Conservation (phyloP, 768 basidiomycete genomes). For the Postia placenta region DNA sequence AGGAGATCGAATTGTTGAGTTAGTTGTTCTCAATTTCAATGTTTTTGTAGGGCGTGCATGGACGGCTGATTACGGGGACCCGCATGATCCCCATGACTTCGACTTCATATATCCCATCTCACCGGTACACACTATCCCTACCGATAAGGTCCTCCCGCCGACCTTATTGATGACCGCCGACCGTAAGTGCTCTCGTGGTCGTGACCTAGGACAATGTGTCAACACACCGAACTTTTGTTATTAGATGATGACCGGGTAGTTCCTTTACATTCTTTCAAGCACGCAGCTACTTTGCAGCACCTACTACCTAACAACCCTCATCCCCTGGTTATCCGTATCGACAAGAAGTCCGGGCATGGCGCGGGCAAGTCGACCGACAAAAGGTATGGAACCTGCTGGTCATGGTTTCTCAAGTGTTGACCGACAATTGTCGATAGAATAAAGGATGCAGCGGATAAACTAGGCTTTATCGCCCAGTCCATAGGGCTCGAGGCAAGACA, state of each 20-base stretch:
- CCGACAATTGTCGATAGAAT: conserved; percentile 38
- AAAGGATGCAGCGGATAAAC: conserved; percentile 71
- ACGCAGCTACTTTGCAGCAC: conserved; percentile 73
- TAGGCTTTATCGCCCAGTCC: conserved; percentile 67
- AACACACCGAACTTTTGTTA: neutral
- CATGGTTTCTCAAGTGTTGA: conserved; percentile 2
- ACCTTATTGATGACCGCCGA: conserved; percentile 78
- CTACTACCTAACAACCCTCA: conserved; percentile 56
- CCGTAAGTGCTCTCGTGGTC: conserved; percentile 42
- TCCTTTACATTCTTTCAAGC: conserved; percentile 81
- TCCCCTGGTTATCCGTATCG: conserved; percentile 71
- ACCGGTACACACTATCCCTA: conserved; percentile 74
- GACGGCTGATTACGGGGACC: conserved; percentile 75
- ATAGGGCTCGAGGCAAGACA: conserved; percentile 37
- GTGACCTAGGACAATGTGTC: too few species aligned
- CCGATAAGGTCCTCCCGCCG: conserved; percentile 55
- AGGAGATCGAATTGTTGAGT: neutral
- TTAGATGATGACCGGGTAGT: conserved; percentile 85
- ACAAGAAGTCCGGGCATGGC: conserved; percentile 77
- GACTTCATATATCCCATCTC: conserved; percentile 81
- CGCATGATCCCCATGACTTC: conserved; percentile 70
- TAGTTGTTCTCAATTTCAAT: conserved; percentile 3
- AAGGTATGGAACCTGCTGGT: conserved; percentile 32
- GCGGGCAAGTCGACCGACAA: conserved; percentile 73
- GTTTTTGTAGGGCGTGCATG: conserved; percentile 54